phyloP scores from a whole-genome alignment of 2,329 filamentous ascomycete genomes.

The Nothophaeocryptopus gaeumannii region DNA sequence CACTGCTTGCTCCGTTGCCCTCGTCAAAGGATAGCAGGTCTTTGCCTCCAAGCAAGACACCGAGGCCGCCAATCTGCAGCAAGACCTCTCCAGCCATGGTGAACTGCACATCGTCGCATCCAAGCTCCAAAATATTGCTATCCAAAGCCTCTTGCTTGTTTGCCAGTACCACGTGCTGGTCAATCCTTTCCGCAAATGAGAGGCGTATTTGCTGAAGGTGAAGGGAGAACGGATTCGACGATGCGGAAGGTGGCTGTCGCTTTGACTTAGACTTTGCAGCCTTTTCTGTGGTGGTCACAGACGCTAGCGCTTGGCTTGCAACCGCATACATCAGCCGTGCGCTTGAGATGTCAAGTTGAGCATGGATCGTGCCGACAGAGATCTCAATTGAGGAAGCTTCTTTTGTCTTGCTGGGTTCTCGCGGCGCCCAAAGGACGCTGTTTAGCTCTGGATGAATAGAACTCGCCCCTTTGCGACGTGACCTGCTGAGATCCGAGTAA shows the following conservation, averaged over 20 bases:
- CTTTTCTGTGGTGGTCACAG: slow-evolving; percentile 2
- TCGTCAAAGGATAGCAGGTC: slow-evolving; percentile 26
- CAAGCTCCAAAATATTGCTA: slow-evolving; percentile 10
- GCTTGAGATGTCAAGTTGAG: slow-evolving; percentile 23
- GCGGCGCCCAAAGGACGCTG: slow-evolving; percentile 4
- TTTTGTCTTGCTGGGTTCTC: background rate
- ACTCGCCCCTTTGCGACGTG: slow-evolving; percentile 7
- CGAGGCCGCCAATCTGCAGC: slow-evolving; percentile 18
- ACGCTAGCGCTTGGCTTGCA: too few relatives aligned
- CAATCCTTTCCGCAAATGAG: slow-evolving; percentile 2
- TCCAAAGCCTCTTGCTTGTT: background rate
- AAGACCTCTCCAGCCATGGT: background rate
- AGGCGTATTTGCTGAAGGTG: slow-evolving; percentile 7
- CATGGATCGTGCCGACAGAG: slow-evolving; percentile 15
- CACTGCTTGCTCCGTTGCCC: background rate
- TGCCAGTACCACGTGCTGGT: background rate
- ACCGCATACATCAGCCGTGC: slow-evolving; percentile 19
- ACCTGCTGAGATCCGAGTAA: slow-evolving; percentile 43
- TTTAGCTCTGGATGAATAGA: slow-evolving; percentile 10
- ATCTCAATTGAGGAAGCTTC: slow-evolving; percentile 8
- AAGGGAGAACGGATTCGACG: background rate
- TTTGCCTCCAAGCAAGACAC: slow-evolving; percentile 24
- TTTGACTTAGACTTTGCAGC: background rate
- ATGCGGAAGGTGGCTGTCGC: background rate
- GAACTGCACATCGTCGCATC: slow-evolving; percentile 6